Conservation (phyloP, 1,139 yeast genomes). For the Zygotorulaspora mrakii region DNA sequence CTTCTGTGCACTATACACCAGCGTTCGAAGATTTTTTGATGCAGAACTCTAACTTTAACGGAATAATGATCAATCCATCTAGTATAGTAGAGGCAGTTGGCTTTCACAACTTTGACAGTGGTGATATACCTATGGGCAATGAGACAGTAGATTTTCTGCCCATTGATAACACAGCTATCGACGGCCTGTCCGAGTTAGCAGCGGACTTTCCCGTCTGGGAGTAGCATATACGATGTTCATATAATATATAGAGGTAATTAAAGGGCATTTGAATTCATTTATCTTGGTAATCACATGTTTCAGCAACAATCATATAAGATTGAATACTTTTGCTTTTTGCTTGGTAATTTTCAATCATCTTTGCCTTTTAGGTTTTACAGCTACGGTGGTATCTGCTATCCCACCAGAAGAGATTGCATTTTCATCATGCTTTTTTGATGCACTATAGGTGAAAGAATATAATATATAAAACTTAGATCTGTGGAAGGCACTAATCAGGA, state of each 20-base stretch:
- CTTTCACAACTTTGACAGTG: constrained; percentile 24
- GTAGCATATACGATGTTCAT: no score
- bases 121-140: constrained; percentile 14
- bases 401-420: no score
- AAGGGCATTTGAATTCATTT: no score
- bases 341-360: no score
- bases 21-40: constrained; percentile 35
- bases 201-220: constrained; percentile 27
- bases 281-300: no score
- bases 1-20: constrained; percentile 27
- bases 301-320: no score
- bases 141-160: constrained; percentile 28
- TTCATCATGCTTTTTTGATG: no score
- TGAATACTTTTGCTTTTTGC: no score
- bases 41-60: constrained; percentile 32
- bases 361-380: no score
- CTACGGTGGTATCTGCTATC: no score
- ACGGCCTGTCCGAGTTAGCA: constrained; percentile 23
- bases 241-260: no score
- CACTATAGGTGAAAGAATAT: no score
- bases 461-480: background rate
- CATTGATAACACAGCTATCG: constrained; percentile 28
- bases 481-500: background rate
- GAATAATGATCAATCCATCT: constrained; percentile 33
- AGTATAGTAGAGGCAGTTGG: constrained; percentile 36